Evolutionary conservation across 2,329 filamentous ascomycete species (phyloP).

Genomic region (Xenoacremonium recifei): DNA sequence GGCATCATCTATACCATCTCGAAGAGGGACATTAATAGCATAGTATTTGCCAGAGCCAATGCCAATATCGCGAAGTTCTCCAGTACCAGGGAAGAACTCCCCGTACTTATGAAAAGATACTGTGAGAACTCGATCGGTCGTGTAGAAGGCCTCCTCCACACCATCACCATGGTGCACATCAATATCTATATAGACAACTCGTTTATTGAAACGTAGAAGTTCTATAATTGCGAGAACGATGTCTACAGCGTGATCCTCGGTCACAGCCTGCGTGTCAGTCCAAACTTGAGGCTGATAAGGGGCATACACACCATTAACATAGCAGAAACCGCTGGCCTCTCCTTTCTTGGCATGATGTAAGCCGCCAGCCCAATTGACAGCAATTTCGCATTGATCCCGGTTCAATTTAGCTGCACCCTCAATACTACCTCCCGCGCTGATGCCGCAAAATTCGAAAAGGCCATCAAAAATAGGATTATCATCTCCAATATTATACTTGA

Average conservation of each 20-base stretch:
- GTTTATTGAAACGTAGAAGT: conserved; percentile 83
- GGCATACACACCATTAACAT: conserved; percentile 76
- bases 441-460: conserved; percentile 93
- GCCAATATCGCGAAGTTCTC: conserved; percentile 81
- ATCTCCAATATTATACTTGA: conserved; percentile 90
- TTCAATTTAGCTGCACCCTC: conserved; percentile 89
- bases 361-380: conserved; percentile 97
- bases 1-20: conserved; percentile 86
- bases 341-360: conserved; percentile 97
- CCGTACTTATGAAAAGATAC: conserved; percentile 97
- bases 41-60: conserved; percentile 88
- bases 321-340: conserved; percentile 96
- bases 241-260: conserved; percentile 57
- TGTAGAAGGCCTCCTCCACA: conserved; percentile 94
- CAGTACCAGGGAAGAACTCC: conserved; percentile 92
- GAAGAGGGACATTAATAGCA: conserved; percentile 85
- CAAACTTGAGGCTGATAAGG: background rate
- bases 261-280: conserved; percentile 9
- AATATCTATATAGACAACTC: conserved; percentile 97
- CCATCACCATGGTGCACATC: conserved; percentile 93
- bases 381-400: conserved; percentile 90
- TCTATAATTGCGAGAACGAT: conserved; percentile 96
- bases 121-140: conserved; percentile 88
- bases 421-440: conserved; percentile 91
- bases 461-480: conserved; percentile 98